These are phyloP conservation scores for Paramecium sonneborni DNA, from an alignment of 73 alveolate species.

Conservation along the genomic window DNA sequence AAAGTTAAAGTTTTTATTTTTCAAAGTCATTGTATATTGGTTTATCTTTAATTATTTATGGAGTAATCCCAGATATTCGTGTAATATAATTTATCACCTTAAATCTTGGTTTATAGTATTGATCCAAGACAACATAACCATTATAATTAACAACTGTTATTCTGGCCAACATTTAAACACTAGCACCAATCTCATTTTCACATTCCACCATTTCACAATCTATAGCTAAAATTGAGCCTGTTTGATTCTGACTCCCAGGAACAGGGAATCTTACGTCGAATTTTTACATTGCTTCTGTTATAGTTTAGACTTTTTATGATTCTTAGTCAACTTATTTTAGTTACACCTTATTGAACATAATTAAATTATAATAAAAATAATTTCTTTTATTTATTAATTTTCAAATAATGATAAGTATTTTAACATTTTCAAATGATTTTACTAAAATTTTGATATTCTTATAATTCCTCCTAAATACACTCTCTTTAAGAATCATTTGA, in stretches of 20 bases:
- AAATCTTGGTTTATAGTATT: slow-evolving; percentile 74
- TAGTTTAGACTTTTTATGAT: background rate
- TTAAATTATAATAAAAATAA: background rate
- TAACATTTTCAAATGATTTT: too few relatives aligned
- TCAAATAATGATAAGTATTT: too few relatives aligned
- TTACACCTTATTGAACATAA: slow-evolving; percentile 44
- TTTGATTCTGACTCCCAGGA: slow-evolving; percentile 39
- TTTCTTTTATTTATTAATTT: too few relatives aligned
- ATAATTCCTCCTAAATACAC: too few relatives aligned
- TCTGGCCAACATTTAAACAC: slow-evolving; percentile 71
- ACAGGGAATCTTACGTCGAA: slow-evolving; percentile 18
- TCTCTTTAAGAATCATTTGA: too few relatives aligned
- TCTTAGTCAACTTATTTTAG: background rate
- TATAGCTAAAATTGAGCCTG: slow-evolving; percentile 68
- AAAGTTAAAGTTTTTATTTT: slow-evolving; percentile 53
- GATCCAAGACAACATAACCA: slow-evolving; percentile 79
- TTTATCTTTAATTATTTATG: slow-evolving; percentile 70
- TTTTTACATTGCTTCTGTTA: slow-evolving; percentile 24
- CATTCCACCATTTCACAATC: slow-evolving; percentile 91
- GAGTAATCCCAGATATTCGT: slow-evolving; percentile 78
- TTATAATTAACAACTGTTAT: slow-evolving; percentile 80
- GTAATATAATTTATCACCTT: slow-evolving; percentile 75
- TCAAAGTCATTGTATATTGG: slow-evolving; percentile 65
- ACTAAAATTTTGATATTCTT: too few relatives aligned
- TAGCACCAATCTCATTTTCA: slow-evolving; percentile 71